These are phyloP conservation scores for Pseudogymnoascus sp. DNA, from an alignment of 2,329 filamentous ascomycete genomes.

Conservation along the genomic window DNA sequence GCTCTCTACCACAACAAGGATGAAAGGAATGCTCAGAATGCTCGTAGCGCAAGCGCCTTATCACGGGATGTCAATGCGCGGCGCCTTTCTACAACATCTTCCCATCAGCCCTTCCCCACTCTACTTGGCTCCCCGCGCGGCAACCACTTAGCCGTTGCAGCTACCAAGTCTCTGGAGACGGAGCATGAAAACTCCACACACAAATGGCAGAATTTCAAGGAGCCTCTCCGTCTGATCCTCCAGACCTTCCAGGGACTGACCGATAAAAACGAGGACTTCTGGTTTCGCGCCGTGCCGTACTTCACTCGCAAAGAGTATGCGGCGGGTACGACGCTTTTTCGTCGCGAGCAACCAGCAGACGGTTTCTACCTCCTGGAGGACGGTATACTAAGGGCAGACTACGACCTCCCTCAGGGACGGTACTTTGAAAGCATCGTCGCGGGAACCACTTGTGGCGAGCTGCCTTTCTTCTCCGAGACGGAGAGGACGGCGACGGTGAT, in stretches of 20 bases:
- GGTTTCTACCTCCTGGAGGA: conserved; percentile 88
- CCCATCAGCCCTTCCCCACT: conserved; percentile 25
- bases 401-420: conserved; percentile 79
- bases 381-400: conserved; percentile 83
- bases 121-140: conserved; percentile 69
- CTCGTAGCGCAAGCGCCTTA: conserved; percentile 8
- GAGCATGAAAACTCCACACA: conserved; percentile 31
- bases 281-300: conserved; percentile 71
- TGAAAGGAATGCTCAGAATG: conserved; percentile 34
- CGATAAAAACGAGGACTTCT: conserved; percentile 84
- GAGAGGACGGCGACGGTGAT: conserved; percentile 72
- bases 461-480: conserved; percentile 93
- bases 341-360: conserved; percentile 63
- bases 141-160: conserved; percentile 68
- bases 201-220: conserved; percentile 79
- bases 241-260: conserved; percentile 92
- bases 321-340: conserved; percentile 66
- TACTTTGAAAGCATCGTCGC: conserved; percentile 89
- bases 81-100: conserved; percentile 34
- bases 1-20: conserved; percentile 66
- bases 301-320: conserved; percentile 62
- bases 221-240: conserved; percentile 82
- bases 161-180: conserved; percentile 63
- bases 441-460: conserved; percentile 87
- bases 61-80: conserved; percentile 34